Percentiles rank a stretch among this genome's conserved stretches.
phyloP scores from a whole-genome alignment of 2,329 filamentous ascomycete species.

The Calonectria multiphialidica region DNA sequence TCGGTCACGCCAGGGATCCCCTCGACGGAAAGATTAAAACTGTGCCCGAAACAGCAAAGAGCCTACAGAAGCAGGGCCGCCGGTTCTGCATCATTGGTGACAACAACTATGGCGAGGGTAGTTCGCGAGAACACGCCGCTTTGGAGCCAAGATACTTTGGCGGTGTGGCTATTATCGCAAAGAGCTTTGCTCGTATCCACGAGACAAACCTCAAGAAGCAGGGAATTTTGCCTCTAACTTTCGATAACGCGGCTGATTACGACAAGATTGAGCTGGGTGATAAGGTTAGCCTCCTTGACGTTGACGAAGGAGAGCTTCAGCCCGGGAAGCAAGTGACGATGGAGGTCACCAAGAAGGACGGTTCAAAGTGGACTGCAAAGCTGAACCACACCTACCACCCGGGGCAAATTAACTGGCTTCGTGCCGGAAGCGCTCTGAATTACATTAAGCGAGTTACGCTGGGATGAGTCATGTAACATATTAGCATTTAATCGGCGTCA shows the following conservation, averaged over 20 bases:
- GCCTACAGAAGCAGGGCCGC: constrained; percentile 33
- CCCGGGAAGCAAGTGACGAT: constrained; percentile 25
- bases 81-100: constrained; percentile 51
- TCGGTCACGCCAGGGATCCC: constrained; percentile 45
- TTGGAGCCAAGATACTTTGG: constrained; percentile 88
- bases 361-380: constrained; percentile 19
- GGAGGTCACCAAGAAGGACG: constrained; percentile 10
- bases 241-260: constrained; percentile 79
- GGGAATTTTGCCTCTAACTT: constrained; percentile 67
- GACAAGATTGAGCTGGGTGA: constrained; percentile 68
- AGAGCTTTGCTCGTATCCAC: constrained; percentile 89
- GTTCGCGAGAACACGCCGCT: constrained; percentile 88
- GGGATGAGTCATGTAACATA: background rate
- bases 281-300: constrained; percentile 18
- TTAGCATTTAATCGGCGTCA: background rate
- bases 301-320: constrained; percentile 18
- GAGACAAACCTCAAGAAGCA: constrained; percentile 96
- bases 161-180: constrained; percentile 84
- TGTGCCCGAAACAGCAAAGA: constrained; percentile 44
- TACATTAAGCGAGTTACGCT: constrained; percentile 21
- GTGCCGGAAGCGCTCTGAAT: constrained; percentile 29
- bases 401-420: constrained; percentile 26
- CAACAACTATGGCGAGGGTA: constrained; percentile 83
- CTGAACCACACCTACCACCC: constrained; percentile 28
- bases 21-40: constrained; percentile 28